Conservation (phyloP, 1,284 basidiomycete species). For the Coniophora puteana region DNA sequence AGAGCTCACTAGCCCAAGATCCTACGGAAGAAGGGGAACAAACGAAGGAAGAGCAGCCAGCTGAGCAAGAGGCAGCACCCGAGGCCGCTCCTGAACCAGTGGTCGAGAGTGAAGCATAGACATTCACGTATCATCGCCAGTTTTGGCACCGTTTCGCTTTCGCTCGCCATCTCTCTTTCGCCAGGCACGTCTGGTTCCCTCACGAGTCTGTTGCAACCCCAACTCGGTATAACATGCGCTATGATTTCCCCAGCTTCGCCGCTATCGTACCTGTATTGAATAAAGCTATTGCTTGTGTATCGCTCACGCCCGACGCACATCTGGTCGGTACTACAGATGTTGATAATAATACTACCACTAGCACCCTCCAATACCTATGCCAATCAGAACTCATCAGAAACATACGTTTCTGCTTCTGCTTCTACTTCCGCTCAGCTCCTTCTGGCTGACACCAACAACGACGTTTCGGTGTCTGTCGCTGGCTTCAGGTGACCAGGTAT, state of each 20-base stretch:
- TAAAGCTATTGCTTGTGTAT: not conserved
- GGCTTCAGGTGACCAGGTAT: too few species aligned
- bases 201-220: constrained; percentile 12
- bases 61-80: constrained; percentile 18
- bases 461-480: too few species aligned
- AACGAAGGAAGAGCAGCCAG: constrained; percentile 17
- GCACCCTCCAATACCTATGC: too few species aligned
- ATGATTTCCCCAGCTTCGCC: constrained; percentile 4
- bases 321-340: too few species aligned
- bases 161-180: constrained; percentile 19
- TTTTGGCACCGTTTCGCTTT: too few species aligned
- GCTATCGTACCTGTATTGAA: not conserved
- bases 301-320: too few species aligned
- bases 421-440: too few species aligned
- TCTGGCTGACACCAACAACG: too few species aligned
- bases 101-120: constrained; percentile 29
- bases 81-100: constrained; percentile 31
- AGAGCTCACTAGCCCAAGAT: constrained; percentile 56
- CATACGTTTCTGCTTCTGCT: too few species aligned
- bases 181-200: constrained; percentile 14
- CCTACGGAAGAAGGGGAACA: constrained; percentile 16
- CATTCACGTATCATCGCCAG: constrained; percentile 18
- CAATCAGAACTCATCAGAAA: too few species aligned
- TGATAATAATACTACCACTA: too few species aligned
- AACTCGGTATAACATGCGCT: constrained; percentile 20